A percentile compares a stretch with the other conserved stretches of the same genome.
Evolutionary conservation across 306 rosid genomes (phyloP).

Genomic region (Gleditsia sinensis): DNA sequence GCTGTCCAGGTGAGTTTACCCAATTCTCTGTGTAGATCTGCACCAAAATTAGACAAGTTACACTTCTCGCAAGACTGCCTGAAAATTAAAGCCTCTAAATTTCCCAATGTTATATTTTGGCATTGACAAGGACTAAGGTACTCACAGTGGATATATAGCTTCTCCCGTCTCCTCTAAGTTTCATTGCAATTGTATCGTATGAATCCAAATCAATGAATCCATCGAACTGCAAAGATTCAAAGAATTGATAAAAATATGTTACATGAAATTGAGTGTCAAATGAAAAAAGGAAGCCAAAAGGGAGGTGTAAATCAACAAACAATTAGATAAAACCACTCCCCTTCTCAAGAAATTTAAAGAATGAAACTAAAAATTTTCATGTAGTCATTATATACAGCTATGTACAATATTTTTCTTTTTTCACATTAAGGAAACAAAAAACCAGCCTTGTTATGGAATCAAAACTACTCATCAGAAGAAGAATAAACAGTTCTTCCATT

Average conservation of each 20-base stretch:
- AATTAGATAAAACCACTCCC: not conserved
- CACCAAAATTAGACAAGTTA: slow-evolving; percentile 27
- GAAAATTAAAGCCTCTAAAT: slow-evolving; percentile 4
- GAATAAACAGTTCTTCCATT: not conserved
- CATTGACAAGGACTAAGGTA: slow-evolving; percentile 20
- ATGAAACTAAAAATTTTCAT: not conserved
- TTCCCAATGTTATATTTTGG: slow-evolving; percentile 13
- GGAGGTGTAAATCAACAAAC: not conserved
- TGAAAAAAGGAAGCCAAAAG: not conserved
- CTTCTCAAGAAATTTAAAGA: not conserved
- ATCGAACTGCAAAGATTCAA: slow-evolving; percentile 61
- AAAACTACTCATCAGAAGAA: not conserved
- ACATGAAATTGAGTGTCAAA: not conserved
- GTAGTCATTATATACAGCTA: not conserved
- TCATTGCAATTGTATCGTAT: slow-evolving; percentile 83
- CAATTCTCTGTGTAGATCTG: slow-evolving; percentile 94
- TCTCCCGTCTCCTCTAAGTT: slow-evolving; percentile 89
- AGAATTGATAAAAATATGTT: not conserved
- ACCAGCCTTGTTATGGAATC: not conserved
- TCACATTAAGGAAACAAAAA: not conserved
- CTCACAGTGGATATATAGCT: slow-evolving; percentile 92
- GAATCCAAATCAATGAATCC: slow-evolving; percentile 89
- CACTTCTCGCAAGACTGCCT: slow-evolving; percentile 2
- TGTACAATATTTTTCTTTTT: not conserved
- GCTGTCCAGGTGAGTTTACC: slow-evolving; percentile 75